phyloP scores from a whole-genome alignment of 2,329 filamentous ascomycete species.

The Trichoderma gracile region DNA sequence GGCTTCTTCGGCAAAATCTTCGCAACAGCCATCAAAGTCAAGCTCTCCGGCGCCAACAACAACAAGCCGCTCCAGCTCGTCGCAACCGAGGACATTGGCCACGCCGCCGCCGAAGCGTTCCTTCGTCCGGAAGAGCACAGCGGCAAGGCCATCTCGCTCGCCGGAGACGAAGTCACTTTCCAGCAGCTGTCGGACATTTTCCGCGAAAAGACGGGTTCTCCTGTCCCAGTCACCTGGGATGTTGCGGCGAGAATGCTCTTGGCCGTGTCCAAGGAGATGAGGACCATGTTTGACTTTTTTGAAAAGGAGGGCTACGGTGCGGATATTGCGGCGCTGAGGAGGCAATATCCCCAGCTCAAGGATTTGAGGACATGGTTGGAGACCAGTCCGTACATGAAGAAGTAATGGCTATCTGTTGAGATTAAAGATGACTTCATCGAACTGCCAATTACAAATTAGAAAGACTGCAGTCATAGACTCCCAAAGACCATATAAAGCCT shows the following conservation, averaged over 20 bases:
- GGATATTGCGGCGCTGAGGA: slow-evolving; percentile 1
- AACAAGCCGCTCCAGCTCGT: background rate
- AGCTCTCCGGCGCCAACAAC: background rate
- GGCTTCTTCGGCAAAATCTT: background rate
- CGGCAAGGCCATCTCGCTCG: background rate
- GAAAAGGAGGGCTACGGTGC: background rate
- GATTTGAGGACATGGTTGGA: background rate
- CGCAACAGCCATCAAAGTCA: background rate
- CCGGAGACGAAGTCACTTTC: background rate
- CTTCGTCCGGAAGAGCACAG: background rate
- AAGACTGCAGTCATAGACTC: background rate
- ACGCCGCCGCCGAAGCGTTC: background rate
- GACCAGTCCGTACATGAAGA: background rate
- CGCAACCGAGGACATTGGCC: background rate
- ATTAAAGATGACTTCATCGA: background rate
- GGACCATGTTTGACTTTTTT: slow-evolving; percentile 3
- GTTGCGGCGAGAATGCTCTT: background rate
- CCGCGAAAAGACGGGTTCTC: background rate
- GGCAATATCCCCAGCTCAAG: background rate
- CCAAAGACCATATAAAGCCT: too few species aligned
- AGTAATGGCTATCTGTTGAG: background rate
- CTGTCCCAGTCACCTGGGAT: background rate
- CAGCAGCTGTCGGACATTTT: background rate
- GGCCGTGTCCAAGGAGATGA: slow-evolving; percentile 6
- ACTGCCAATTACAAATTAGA: background rate